phyloP scores from a whole-genome alignment of 208 protist species.

The Crithidia fasciculata region DNA sequence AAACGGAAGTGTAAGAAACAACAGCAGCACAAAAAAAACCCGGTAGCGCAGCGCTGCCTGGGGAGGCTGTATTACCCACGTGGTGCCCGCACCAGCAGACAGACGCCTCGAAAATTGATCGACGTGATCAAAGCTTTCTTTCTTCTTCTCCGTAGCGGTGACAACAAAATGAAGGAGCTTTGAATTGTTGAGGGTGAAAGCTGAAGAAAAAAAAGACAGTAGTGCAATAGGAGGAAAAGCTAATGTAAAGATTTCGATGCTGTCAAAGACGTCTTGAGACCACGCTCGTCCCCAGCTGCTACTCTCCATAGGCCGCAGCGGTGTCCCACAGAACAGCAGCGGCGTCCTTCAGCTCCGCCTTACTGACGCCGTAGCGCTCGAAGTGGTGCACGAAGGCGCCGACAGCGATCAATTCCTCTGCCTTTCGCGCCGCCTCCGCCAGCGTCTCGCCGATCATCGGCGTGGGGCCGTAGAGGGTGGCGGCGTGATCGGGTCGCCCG shows the following conservation, averaged over 20 bases:
- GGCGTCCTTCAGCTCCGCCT: slow-evolving; percentile 54
- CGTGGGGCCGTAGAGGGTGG: slow-evolving; percentile 62
- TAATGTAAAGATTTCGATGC: neutral
- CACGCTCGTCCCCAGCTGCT: neutral
- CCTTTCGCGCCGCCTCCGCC: slow-evolving; percentile 32
- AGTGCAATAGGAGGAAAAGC: too few relatives aligned
- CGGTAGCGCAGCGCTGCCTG: too few relatives aligned
- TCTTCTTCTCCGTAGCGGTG: too few relatives aligned
- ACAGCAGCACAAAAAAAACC: too few relatives aligned
- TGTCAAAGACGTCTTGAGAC: neutral
- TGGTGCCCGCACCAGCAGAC: too few relatives aligned
- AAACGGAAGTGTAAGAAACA: too few relatives aligned
- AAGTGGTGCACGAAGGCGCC: slow-evolving; percentile 84
- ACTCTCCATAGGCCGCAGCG: slow-evolving; percentile 42
- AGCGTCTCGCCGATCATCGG: slow-evolving; percentile 45
- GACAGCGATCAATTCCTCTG: slow-evolving; percentile 57
- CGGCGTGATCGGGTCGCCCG: slow-evolving; percentile 29
- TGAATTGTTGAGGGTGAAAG: too few relatives aligned
- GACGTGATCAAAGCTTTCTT: too few relatives aligned
- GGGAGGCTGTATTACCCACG: too few relatives aligned
- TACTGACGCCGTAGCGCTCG: slow-evolving; percentile 56
- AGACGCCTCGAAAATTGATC: too few relatives aligned
- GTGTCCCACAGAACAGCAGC: slow-evolving; percentile 64
- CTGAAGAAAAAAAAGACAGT: too few relatives aligned
- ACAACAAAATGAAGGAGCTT: too few relatives aligned